Evolutionary conservation across 2,329 filamentous ascomycete genomes (phyloP).

Genomic region (Colletotrichum tabaci): DNA sequence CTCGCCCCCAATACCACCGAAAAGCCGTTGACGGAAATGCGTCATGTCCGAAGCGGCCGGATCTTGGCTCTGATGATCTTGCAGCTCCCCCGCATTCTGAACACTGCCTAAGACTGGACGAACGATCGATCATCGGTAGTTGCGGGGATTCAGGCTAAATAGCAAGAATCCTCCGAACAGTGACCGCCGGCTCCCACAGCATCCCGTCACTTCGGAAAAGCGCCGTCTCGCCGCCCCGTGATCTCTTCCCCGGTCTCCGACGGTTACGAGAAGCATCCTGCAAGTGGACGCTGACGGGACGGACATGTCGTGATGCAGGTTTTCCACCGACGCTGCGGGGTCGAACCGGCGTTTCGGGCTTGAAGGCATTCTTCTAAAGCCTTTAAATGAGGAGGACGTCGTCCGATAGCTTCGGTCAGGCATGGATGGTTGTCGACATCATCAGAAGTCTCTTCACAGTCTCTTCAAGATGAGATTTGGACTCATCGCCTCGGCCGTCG

Average conservation of each 20-base stretch:
- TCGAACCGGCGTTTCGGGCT: neutral
- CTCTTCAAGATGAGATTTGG: neutral
- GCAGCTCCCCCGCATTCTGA: conserved; percentile 22
- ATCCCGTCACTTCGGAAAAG: conserved; percentile 29
- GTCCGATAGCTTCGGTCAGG: no score
- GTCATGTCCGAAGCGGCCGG: neutral
- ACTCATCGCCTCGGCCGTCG: neutral
- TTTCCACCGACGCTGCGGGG: conserved; percentile 18
- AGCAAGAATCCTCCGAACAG: neutral
- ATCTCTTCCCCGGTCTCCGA: neutral
- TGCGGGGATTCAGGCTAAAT: conserved; percentile 23
- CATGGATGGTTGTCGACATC: no score
- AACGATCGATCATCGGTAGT: conserved; percentile 15
- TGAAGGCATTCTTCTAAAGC: neutral
- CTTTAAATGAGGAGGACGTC: neutral
- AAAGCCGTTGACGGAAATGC: conserved; percentile 12
- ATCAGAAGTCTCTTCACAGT: no score
- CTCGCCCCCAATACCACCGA: neutral
- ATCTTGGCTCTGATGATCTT: conserved; percentile 10
- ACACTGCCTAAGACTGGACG: neutral
- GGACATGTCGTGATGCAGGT: neutral
- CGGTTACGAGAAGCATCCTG: accelerated
- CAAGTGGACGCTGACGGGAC: neutral
- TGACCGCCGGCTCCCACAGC: neutral
- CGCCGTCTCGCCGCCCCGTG: neutral